A percentile compares a stretch with the other conserved stretches of the same genome.
Evolutionary conservation across 305 asterid genomes (phyloP).

Genomic region (Salvia sclarea): DNA sequence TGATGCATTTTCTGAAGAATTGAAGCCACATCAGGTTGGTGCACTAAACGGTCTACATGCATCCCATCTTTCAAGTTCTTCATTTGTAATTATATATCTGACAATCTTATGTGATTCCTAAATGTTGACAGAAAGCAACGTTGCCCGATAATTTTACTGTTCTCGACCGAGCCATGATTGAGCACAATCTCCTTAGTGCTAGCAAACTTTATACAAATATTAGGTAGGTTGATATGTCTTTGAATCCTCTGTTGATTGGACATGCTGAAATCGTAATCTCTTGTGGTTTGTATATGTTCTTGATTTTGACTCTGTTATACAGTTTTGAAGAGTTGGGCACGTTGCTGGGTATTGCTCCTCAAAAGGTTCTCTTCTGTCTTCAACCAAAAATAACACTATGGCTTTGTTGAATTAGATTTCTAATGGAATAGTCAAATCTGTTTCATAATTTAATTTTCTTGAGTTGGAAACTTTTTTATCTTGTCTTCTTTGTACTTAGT

Average conservation of each 20-base stretch:
- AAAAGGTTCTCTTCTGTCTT: conserved; percentile 55
- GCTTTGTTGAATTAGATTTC: conserved; percentile 20
- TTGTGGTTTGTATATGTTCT: conserved; percentile 16
- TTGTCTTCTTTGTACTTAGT: not conserved
- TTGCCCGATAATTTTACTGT: conserved; percentile 91
- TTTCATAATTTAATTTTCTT: not conserved
- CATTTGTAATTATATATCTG: conserved; percentile 11
- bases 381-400: conserved; percentile 17
- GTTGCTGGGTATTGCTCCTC: conserved; percentile 91
- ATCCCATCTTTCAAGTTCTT: conserved; percentile 15
- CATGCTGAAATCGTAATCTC: conserved; percentile 11
- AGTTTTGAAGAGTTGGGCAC: conserved; percentile 96
- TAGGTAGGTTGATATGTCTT: conserved; percentile 49
- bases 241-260: conserved; percentile 5
- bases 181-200: conserved; percentile 95
- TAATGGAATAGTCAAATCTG: conserved; percentile 1
- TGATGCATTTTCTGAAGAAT: conserved; percentile 94
- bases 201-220: conserved; percentile 96
- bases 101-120: conserved; percentile 24
- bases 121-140: conserved; percentile 67
- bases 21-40: conserved; percentile 94
- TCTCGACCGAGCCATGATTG: conserved; percentile 97
- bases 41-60: conserved; percentile 13
- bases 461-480: conserved; percentile 5
- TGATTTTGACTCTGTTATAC: conserved; percentile 33